Conservation (phyloP, 2,329 filamentous ascomycete species). For the Grosmannia huntii region DNA sequence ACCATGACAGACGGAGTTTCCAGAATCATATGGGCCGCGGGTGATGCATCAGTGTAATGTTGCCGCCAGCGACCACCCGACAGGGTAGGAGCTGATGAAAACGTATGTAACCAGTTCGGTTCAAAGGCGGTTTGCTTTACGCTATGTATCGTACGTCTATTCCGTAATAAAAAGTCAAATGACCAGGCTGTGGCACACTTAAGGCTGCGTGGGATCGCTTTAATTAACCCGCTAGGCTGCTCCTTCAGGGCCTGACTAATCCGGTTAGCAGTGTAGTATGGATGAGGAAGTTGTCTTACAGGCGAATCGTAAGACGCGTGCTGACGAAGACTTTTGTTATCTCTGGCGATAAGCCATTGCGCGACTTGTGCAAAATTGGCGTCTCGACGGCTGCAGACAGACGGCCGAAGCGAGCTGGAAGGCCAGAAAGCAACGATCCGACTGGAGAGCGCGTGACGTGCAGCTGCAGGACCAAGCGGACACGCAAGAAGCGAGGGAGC, state of each 20-base stretch:
- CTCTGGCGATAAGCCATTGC: not conserved
- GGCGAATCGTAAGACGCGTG: not conserved
- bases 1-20: slow-evolving; percentile 18
- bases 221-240: not conserved
- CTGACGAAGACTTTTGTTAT: not conserved
- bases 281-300: no score
- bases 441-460: no score
- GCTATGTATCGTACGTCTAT: no score
- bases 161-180: not conserved
- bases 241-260: not conserved
- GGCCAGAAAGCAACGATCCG: not conserved
- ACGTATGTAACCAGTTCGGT: no score
- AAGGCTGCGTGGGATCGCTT: not conserved
- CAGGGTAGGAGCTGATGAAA: not conserved
- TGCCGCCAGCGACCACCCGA: slow-evolving; percentile 15
- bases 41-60: slow-evolving; percentile 26
- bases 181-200: not conserved
- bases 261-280: not conserved
- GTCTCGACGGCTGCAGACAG: no score
- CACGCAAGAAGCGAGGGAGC: no score
- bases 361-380: no score
- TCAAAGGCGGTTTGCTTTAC: no score
- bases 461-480: no score
- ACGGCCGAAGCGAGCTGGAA: no score
- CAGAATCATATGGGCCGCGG: slow-evolving; percentile 23